These are phyloP conservation scores for Trichoderma harzianum DNA, from an alignment of 2,329 filamentous ascomycete species.

Conservation along the genomic window DNA sequence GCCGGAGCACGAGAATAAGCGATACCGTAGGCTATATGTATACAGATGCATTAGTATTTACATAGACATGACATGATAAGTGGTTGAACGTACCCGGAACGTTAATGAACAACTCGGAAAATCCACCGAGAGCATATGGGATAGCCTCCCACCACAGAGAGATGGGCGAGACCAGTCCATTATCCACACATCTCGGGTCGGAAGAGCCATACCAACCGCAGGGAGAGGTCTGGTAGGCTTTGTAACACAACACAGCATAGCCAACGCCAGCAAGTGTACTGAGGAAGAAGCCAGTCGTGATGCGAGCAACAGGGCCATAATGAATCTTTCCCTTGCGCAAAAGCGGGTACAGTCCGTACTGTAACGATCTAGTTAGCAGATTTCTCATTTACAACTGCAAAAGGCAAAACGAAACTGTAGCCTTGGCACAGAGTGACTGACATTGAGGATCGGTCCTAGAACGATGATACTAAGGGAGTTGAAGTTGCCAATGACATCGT, in stretches of 20 bases:
- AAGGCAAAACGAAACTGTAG: not conserved
- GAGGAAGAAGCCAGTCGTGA: constrained; percentile 54
- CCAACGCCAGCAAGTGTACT: constrained; percentile 51
- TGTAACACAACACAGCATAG: constrained; percentile 53
- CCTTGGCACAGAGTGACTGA: not conserved
- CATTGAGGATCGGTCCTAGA: constrained; percentile 26
- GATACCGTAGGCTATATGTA: not conserved
- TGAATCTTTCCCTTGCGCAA: constrained; percentile 40
- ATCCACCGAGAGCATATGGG: constrained; percentile 25
- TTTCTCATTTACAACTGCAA: not conserved
- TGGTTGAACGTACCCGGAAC: not conserved
- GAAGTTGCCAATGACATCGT: constrained; percentile 59
- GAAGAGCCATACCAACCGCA: constrained; percentile 37
- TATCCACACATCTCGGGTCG: constrained; percentile 20
- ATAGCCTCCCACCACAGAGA: constrained; percentile 27
- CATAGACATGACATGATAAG: not conserved
- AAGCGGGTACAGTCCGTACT: not conserved
- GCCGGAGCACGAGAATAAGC: constrained; percentile 43
- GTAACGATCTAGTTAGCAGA: not conserved
- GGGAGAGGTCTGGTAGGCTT: constrained; percentile 54
- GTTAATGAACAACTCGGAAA: not conserved
- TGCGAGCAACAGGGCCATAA: constrained; percentile 57
- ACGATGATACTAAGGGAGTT: constrained; percentile 59
- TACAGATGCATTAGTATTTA: not conserved
- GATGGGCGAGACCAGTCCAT: constrained; percentile 22